These are phyloP conservation scores for Cytospora chrysosperma DNA, from an alignment of 2,329 filamentous ascomycete species.

Conservation along the genomic window DNA sequence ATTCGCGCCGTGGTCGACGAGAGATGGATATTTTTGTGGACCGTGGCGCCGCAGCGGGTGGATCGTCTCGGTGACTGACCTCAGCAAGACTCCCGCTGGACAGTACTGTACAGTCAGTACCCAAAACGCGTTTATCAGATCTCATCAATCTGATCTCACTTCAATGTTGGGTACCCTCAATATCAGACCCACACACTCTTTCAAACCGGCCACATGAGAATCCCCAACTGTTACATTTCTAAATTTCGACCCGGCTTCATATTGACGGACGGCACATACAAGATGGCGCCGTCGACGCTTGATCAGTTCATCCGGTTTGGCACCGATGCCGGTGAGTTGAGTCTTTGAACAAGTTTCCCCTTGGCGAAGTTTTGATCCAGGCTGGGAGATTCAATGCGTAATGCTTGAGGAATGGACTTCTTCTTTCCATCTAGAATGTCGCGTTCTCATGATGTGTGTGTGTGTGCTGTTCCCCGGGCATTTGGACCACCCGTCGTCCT, in stretches of 20 bases:
- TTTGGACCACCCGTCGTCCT: no score
- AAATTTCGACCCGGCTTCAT: not conserved
- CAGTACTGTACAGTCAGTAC: no score
- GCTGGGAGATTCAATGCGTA: not conserved
- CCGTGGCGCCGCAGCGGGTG: not conserved
- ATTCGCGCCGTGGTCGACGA: not conserved
- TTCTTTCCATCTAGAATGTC: not conserved
- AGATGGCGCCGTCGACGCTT: conserved; percentile 27
- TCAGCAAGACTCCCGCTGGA: not conserved
- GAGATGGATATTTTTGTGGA: not conserved
- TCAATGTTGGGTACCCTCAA: no score
- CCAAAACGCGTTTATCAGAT: no score
- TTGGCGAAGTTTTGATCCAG: not conserved
- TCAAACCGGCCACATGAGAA: no score
- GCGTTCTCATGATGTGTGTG: no score
- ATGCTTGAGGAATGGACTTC: no score
- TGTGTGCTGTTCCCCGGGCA: not conserved
- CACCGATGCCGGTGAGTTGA: conserved; percentile 32
- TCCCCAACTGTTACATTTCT: not conserved
- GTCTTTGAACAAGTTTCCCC: not conserved
- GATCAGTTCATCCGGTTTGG: conserved; percentile 40
- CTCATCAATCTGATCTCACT: no score
- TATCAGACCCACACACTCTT: no score
- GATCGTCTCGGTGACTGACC: not conserved
- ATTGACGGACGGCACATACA: not conserved